Base-by-base conservation (phyloP, 306 rosid genomes). In the Gillenia trifoliata region DNA sequence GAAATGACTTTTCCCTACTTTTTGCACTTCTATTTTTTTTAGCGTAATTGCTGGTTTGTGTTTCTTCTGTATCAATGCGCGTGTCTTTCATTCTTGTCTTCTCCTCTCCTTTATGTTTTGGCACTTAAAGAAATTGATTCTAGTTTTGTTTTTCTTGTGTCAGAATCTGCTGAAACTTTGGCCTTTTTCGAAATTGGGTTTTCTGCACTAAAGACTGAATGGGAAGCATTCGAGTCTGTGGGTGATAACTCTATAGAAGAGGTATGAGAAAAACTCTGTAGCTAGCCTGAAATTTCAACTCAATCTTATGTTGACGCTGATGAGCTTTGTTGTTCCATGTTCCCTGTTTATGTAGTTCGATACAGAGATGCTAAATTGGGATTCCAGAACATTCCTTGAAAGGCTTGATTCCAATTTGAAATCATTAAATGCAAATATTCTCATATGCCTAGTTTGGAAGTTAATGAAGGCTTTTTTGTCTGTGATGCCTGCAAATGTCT, bases 391-490 rank as follows among this genome's bases (percentile, higher is more conserved):
- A 49, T 91, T 89, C 81, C 69, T 88, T 45, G 77, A 85, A 59
- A 84, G 79, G 68, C 86, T 91, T 66, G 77, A 73, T 66, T 68
- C 84, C 76, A 80, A 85, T 64, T 76, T 83, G 57, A 80, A 69
- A 72, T 73, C 86, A 63, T 57, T 91, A 63, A 87, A 88, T 62
- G 81, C 88, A 34, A 83, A 76, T 74, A 74, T 89, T 77, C 75
- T 88, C 68, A 80, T 88, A 68, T 89, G 93, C 82, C 60, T 87
- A 69, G 88, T 93, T 83, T 91, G 98, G 98, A 89, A 87, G 84
- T 78, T 93, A 71, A 71, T 83, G 28, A 81, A 81, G 54, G 81
- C 85, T 67, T 81, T 85, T 62, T 59, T 79, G 73, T 80, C 86
- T 61, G 82, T 70, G 1, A 54, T 79, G 71, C 87, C 93, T 78